Evolutionary conservation across 331 rosid species (phyloP), one percentile per base, ranked within the genome.

Genomic region (Rhamnella rubrinervis): DNA sequence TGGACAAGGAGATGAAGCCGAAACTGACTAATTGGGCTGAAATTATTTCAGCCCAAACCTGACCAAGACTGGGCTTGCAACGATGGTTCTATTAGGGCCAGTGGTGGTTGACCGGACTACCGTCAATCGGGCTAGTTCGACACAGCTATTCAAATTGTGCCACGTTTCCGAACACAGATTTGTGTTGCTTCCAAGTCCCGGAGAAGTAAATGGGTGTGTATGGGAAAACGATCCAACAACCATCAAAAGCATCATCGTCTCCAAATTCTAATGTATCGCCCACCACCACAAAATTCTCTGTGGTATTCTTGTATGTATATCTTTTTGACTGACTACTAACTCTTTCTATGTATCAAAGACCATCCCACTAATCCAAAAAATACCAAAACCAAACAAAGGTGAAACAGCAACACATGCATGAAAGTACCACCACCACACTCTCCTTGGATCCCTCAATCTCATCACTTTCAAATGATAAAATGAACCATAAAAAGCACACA

Each of bases 401-500:
- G 69, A 71, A 82, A 80, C 82, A 76, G 70, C 78, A 69, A 78
- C 81, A 80, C 83, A 85, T 78, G 85, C 83, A 85, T 78, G 85
- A 86, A 87, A 87, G 88, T 87, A 73, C 88, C 63, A 26, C 41
- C 60, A 55, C 68, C 64, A 65, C 86, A 67, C 57, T 63, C 70
- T 77, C 79, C 84, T 92, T 74, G 96, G 96, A 92, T 89, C 95
- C 96, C 83, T 76, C 84, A 83, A 85, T 72, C 82, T 87, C 86
- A 84, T 87, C 84, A 81, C 87, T 89, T 83, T 85, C 92, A 84
- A 88, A 86, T 85, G 80, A 89, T 87, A 82, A 62, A 31, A 31
- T 31, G 35, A 58, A 65, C 71, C 82, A 47, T 76, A 41, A 85
- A 89, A 80, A 73, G 14, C 14, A 8, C 47, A 40, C 47, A 52